Percentiles rank a stretch among this genome's conserved stretches.
Conservation (phyloP, 805 yeast species). For the Suhomyces sp. region DNA sequence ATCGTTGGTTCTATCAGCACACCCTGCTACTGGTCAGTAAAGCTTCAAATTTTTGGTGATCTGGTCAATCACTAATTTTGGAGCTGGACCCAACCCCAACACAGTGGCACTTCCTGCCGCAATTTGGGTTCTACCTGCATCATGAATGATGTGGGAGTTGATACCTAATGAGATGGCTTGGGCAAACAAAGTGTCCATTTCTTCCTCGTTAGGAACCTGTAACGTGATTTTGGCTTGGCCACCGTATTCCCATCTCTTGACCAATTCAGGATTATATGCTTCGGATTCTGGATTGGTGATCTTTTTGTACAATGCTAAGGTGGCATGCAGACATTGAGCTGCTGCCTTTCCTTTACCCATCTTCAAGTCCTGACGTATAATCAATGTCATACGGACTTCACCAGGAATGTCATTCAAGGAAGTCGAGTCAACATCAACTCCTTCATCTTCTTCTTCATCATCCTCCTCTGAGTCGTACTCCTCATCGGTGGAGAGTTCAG, state of each 20-base stretch:
- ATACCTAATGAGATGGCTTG: conserved; percentile 78
- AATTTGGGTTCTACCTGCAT: conserved; percentile 96
- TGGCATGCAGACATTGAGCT: conserved; percentile 98
- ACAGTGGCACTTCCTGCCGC: conserved; percentile 97
- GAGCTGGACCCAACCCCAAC: conserved; percentile 97
- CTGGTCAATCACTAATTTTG: conserved; percentile 72
- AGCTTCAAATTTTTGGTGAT: conserved; percentile 78
- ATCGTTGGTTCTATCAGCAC: too few species aligned
- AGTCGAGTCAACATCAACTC: conserved; percentile 56
- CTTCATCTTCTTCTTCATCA: conserved; percentile 52
- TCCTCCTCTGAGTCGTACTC: conserved; percentile 49
- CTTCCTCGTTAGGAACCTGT: conserved; percentile 67
- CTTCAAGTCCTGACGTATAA: conserved; percentile 82
- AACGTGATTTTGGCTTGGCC: conserved; percentile 96
- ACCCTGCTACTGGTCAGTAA: too few species aligned
- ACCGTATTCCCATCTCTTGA: conserved; percentile 70
- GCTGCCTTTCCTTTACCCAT: conserved; percentile 97
- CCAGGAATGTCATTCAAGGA: conserved; percentile 68
- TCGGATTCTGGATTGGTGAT: conserved; percentile 53
- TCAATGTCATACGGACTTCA: conserved; percentile 81
- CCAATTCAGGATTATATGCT: conserved; percentile 59
- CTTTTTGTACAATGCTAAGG: conserved; percentile 78
- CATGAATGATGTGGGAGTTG: conserved; percentile 80
- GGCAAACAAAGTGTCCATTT: conserved; percentile 74
- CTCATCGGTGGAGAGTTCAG: conserved; percentile 31